These are phyloP conservation scores for Stereum hirsutum DNA, from an alignment of 1,284 basidiomycete genomes.

Conservation along the genomic window DNA sequence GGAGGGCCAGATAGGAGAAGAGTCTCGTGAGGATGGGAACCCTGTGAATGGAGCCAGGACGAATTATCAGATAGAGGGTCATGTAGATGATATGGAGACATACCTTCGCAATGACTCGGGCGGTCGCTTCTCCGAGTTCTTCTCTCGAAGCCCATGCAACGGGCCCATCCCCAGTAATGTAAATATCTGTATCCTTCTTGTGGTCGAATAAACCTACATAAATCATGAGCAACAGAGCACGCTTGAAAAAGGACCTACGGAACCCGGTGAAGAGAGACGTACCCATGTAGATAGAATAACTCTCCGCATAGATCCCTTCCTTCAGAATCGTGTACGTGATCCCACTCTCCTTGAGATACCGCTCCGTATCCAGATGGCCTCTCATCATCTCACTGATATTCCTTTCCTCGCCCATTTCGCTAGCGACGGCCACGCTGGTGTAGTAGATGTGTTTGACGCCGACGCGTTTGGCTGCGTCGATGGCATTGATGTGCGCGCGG, in stretches of 20 bases:
- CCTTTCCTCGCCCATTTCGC: no score
- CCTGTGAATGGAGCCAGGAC: conserved; percentile 9
- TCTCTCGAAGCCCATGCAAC: conserved; percentile 23
- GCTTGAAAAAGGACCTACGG: neutral
- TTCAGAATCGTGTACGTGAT: conserved; percentile 26
- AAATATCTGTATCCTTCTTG: conserved; percentile 3
- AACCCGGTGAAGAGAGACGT: neutral
- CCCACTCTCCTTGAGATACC: conserved; percentile 24
- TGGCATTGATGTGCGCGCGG: conserved; percentile 23
- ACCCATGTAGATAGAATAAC: conserved; percentile 26
- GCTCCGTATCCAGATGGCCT: conserved; percentile 27
- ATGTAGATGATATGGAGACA: conserved; percentile 7
- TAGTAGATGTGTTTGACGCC: conserved; percentile 28
- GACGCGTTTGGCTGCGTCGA: conserved; percentile 26
- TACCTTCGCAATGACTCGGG: conserved; percentile 18
- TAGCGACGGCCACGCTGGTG: conserved; percentile 27
- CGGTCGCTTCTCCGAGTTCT: conserved; percentile 24
- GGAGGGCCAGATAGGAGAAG: conserved; percentile 19
- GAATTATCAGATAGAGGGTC: neutral
- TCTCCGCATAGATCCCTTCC: conserved; percentile 30
- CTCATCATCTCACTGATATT: conserved; percentile 25
- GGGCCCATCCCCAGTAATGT: conserved; percentile 16
- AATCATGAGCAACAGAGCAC: neutral
- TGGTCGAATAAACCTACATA: conserved; percentile 8
- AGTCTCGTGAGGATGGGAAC: conserved; percentile 19